Percentiles rank a stretch among this genome's conserved stretches.
These are phyloP conservation scores for Boletus rufocinnamomeus DNA, from an alignment of 768 basidiomycete genomes.

Conservation along the genomic window DNA sequence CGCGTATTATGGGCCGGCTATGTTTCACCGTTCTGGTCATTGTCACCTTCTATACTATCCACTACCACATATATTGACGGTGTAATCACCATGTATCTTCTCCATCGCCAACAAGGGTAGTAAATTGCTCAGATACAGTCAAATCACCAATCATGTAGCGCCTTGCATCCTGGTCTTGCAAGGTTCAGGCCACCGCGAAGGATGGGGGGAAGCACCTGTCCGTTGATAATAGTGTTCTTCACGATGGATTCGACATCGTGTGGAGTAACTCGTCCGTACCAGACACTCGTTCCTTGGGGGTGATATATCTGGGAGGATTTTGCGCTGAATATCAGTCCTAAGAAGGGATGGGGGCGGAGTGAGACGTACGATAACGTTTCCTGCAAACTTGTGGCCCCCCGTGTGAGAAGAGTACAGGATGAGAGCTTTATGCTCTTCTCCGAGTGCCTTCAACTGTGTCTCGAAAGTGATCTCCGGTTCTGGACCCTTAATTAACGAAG, in stretches of 20 bases:
- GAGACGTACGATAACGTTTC: slow-evolving; percentile 80
- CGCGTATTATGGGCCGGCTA: slow-evolving; percentile 7
- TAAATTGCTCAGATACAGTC: background rate
- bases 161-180: slow-evolving; percentile 62
- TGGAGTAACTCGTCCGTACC: slow-evolving; percentile 93
- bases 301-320: slow-evolving; percentile 67
- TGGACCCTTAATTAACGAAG: slow-evolving; percentile 7
- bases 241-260: slow-evolving; percentile 87
- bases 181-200: slow-evolving; percentile 87
- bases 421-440: slow-evolving; percentile 65
- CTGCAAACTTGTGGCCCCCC: slow-evolving; percentile 92
- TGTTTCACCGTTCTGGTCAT: slow-evolving; percentile 8
- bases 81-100: slow-evolving; percentile 24
- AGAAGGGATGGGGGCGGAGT: background rate
- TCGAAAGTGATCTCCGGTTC: slow-evolving; percentile 58
- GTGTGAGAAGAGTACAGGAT: slow-evolving; percentile 88
- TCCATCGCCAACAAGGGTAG: background rate
- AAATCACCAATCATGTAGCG: slow-evolving; percentile 72
- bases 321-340: background rate
- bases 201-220: slow-evolving; percentile 80
- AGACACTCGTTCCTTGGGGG: slow-evolving; percentile 81
- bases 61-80: slow-evolving; percentile 29
- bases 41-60: slow-evolving; percentile 24
- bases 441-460: slow-evolving; percentile 48
- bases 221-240: slow-evolving; percentile 82